phyloP scores from a whole-genome alignment of 2,329 filamentous ascomycete species.

The Furcasterigmium furcatum region DNA sequence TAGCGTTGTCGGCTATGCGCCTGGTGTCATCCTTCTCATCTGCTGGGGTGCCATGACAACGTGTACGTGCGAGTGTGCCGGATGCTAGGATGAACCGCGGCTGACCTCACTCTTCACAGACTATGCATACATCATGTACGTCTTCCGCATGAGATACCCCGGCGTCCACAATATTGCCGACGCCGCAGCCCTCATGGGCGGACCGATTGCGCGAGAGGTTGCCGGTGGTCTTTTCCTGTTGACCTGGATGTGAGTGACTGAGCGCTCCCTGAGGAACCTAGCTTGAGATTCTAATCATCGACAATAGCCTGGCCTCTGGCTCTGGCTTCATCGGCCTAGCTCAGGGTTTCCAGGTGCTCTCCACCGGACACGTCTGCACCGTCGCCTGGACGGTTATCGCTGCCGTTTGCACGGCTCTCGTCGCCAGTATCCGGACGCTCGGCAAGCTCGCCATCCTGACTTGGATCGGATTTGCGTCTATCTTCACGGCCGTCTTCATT shows the following conservation, averaged over 20 bases:
- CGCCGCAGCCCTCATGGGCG: slow-evolving; percentile 17
- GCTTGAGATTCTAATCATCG: neutral
- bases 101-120: slow-evolving; percentile 5
- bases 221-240: slow-evolving; percentile 17
- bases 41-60: slow-evolving; percentile 17
- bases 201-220: slow-evolving; percentile 15
- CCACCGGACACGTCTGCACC: slow-evolving; percentile 14
- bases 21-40: slow-evolving; percentile 14
- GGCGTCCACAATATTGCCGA: slow-evolving; percentile 22
- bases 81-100: neutral
- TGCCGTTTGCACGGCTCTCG: slow-evolving; percentile 15
- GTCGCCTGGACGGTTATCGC: slow-evolving; percentile 18
- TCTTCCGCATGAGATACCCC: slow-evolving; percentile 17
- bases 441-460: slow-evolving; percentile 33
- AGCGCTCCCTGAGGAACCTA: neutral
- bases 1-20: slow-evolving; percentile 16
- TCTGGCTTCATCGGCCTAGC: slow-evolving; percentile 18
- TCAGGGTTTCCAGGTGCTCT: slow-evolving; percentile 16
- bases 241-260: slow-evolving; percentile 15
- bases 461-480: slow-evolving; percentile 55
- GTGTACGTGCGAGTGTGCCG: slow-evolving; percentile 8
- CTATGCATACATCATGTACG: slow-evolving; percentile 21
- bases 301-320: slow-evolving; percentile 14
- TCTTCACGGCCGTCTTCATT: slow-evolving; percentile 38
- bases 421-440: slow-evolving; percentile 10